phyloP scores from a whole-genome alignment of 345 rosid genomes.

The Camelina hispida region DNA sequence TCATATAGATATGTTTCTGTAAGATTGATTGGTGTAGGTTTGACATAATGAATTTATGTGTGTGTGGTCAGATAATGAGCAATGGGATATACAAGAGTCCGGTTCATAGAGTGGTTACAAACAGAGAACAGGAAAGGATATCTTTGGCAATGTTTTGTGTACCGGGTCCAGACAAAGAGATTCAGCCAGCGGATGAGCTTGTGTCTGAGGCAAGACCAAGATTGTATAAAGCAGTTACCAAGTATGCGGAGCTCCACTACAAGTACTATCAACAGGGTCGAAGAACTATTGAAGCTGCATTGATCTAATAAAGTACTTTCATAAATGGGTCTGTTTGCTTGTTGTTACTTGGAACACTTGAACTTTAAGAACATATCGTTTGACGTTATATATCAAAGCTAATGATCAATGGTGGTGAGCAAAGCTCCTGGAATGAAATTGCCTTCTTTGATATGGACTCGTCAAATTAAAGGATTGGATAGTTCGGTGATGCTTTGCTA shows the following conservation, averaged over 20 bases:
- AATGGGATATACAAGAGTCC: constrained; percentile 67
- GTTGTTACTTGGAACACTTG: neutral
- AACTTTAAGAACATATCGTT: too few species aligned
- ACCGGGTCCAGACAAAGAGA: constrained; percentile 49
- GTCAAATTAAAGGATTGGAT: too few species aligned
- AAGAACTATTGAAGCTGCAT: constrained; percentile 60
- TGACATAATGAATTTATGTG: neutral
- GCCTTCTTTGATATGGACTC: too few species aligned
- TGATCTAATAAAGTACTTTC: constrained; percentile 26
- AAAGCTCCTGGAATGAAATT: too few species aligned
- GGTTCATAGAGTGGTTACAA: constrained; percentile 56
- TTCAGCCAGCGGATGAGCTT: constrained; percentile 46
- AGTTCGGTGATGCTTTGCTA: too few species aligned
- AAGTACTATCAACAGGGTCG: constrained; percentile 54
- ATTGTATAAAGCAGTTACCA: constrained; percentile 54
- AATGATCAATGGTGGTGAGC: too few species aligned
- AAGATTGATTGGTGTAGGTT: constrained; percentile 6
- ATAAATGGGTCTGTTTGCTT: neutral
- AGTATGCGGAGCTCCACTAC: constrained; percentile 49
- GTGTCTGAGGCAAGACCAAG: constrained; percentile 54
- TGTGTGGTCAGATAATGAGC: constrained; percentile 54
- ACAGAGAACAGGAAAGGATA: constrained; percentile 53
- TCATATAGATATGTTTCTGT: neutral
- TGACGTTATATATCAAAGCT: too few species aligned
- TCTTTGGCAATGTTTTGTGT: constrained; percentile 58